phyloP scores from a whole-genome alignment of 306 rosid genomes.

The Rosa chinensis region DNA sequence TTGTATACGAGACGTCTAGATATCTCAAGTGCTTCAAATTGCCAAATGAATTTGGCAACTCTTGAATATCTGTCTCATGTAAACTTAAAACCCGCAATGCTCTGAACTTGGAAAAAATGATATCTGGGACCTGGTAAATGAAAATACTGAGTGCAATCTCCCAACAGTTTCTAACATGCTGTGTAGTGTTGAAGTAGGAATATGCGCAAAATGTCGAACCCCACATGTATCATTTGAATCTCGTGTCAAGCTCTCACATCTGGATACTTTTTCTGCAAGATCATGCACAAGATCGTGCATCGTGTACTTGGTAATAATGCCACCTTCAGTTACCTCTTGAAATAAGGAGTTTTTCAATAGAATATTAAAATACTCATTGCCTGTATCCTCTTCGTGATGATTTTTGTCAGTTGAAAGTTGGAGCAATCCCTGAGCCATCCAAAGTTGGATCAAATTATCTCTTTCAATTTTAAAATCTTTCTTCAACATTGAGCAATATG shows the following conservation, averaged over 20 bases:
- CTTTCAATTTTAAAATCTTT: neutral
- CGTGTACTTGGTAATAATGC: neutral
- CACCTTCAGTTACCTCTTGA: neutral
- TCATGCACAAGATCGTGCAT: constrained; percentile 16
- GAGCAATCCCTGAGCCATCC: constrained; percentile 30
- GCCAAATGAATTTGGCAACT: constrained; percentile 11
- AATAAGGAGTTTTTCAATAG: neutral
- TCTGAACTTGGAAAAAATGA: neutral
- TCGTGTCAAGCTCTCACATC: neutral
- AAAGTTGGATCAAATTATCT: constrained; percentile 6
- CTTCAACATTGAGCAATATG: constrained; percentile 14
- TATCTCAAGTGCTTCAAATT: constrained; percentile 18
- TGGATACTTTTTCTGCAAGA: constrained; percentile 1
- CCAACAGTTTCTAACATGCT: neutral
- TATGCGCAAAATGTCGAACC: constrained; percentile 7
- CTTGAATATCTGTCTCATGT: neutral
- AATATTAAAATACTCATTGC: neutral
- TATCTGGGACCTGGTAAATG: no score
- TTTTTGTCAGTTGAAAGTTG: neutral
- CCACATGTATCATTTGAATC: neutral
- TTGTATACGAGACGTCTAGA: neutral
- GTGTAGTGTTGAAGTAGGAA: neutral
- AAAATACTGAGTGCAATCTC: neutral
- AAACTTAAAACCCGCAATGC: constrained; percentile 9
- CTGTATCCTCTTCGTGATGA: neutral